These are phyloP conservation scores for Ustilago loliicola DNA, from an alignment of 1,284 basidiomycete genomes.

Conservation along the genomic window DNA sequence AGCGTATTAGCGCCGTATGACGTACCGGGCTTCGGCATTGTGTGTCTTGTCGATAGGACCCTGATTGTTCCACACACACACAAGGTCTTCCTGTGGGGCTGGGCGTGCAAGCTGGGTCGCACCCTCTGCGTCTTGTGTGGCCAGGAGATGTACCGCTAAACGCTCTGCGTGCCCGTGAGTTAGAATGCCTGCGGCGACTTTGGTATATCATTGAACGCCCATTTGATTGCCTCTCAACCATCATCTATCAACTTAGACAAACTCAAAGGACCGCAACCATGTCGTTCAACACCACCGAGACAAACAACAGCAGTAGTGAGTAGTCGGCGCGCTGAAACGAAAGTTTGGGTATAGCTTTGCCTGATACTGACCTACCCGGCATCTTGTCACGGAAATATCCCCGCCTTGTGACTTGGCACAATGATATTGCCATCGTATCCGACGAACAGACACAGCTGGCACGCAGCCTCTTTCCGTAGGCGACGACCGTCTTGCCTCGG, in stretches of 20 bases:
- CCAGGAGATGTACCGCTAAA: too few relatives aligned
- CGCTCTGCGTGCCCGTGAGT: too few relatives aligned
- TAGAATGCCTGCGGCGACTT: too few relatives aligned
- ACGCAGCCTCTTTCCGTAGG: slow-evolving; percentile 38
- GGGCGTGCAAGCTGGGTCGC: too few relatives aligned
- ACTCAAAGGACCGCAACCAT: neutral
- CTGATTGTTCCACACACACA: neutral
- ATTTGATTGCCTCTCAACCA: neutral
- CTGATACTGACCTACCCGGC: neutral
- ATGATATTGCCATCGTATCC: neutral
- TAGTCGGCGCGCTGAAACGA: neutral
- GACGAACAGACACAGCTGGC: slow-evolving; percentile 32
- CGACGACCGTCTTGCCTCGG: slow-evolving; percentile 43
- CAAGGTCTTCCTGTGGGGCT: too few relatives aligned
- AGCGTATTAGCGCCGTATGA: neutral
- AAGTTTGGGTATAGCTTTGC: neutral
- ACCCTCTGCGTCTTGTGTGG: too few relatives aligned
- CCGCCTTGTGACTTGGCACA: neutral
- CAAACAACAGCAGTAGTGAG: slow-evolving; percentile 38
- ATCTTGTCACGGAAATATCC: too few relatives aligned
- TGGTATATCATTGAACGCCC: neutral
- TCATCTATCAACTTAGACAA: neutral
- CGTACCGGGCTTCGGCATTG: neutral
- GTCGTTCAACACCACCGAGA: slow-evolving; percentile 14
- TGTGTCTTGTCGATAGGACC: neutral